phyloP scores from a whole-genome alignment of 1,284 basidiomycete species.

The Trametes hirsuta region DNA sequence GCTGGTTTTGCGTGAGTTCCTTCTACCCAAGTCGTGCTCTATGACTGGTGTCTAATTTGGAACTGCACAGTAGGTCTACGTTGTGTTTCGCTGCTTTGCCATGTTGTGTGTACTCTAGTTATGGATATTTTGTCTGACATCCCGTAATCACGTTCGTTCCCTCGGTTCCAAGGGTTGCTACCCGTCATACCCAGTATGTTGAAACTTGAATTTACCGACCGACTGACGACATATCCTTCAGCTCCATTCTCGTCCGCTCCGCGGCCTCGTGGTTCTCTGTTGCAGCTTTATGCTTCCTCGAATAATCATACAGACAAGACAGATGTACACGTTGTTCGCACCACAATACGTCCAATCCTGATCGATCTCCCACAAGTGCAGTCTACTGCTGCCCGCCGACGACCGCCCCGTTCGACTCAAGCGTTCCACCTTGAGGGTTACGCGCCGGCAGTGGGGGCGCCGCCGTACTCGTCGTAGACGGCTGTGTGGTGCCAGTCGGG shows the following conservation, averaged over 20 bases:
- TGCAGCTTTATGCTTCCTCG: too few relatives aligned
- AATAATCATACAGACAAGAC: too few relatives aligned
- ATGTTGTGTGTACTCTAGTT: neutral
- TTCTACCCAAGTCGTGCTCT: too few relatives aligned
- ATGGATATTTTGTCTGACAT: neutral
- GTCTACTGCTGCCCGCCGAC: constrained; percentile 2
- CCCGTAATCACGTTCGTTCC: too few relatives aligned
- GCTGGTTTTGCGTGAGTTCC: neutral
- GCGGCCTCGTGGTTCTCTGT: too few relatives aligned
- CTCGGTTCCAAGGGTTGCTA: too few relatives aligned
- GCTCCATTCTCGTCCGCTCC: too few relatives aligned
- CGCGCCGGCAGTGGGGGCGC: constrained; percentile 9
- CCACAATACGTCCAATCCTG: too few relatives aligned
- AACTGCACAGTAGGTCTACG: neutral
- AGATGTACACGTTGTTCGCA: too few relatives aligned
- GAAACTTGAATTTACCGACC: too few relatives aligned
- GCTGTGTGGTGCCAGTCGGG: neutral
- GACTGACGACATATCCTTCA: too few relatives aligned
- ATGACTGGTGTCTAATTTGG: neutral
- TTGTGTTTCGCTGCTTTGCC: neutral
- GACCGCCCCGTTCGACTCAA: constrained; percentile 1
- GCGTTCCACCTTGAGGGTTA: neutral
- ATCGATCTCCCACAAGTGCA: neutral
- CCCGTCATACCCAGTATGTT: too few relatives aligned
- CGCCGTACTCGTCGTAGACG: constrained; percentile 2